Base-by-base conservation (phyloP, 208 protist genomes). In the Acanthamoeba lenticulata region DNA sequence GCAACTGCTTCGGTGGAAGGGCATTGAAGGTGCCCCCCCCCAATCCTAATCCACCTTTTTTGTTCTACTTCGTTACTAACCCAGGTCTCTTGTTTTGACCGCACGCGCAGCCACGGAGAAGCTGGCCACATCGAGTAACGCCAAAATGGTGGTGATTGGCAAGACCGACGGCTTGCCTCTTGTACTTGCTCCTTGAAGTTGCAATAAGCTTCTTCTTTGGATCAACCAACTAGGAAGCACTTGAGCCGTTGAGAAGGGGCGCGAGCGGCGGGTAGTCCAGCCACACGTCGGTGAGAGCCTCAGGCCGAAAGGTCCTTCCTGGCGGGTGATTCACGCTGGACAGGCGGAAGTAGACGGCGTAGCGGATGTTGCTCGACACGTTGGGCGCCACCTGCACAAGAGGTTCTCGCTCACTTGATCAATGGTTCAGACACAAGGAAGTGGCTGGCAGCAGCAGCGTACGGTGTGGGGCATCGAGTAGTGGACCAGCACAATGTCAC, bases 111-210 rank as follows among this genome's bases (percentile, higher is more conserved):
- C 93, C 32, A 94, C 93, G 42, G 93, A 94, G 81, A 67, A 90
- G 60, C 72, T 94, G n/a, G 93, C 93, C 21, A 45, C 47, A 1
- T 90, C 93, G 4, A 38, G 1, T 9, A 94, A 94, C 83, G 60
- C 93, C 62, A 94, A 94, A 38, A 90, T 94, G 52, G 83, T 94
- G 27, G 49, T 94, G 27, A 81, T 94, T 24, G 93, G 93, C 74
- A 92, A 92, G 45, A 77, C 45, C 45, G 52, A 77, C 11, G 93
- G 55, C 47, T 85, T 89, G 27, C 93, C 81, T 0, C 40, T 89
- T 7, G 69, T 94, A 1, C 45, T 94, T 5, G 42, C 81, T 6
- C 81, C 81, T 57, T 90, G 36, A 90, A 27, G 52, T 15, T 15
- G 9, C 15, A 5, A 15, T 19, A 49, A 49, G 47, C 47, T 55